Evolutionary conservation across 2,329 filamentous ascomycete genomes (phyloP).

Genomic region (Aspergillaceae sp.): DNA sequence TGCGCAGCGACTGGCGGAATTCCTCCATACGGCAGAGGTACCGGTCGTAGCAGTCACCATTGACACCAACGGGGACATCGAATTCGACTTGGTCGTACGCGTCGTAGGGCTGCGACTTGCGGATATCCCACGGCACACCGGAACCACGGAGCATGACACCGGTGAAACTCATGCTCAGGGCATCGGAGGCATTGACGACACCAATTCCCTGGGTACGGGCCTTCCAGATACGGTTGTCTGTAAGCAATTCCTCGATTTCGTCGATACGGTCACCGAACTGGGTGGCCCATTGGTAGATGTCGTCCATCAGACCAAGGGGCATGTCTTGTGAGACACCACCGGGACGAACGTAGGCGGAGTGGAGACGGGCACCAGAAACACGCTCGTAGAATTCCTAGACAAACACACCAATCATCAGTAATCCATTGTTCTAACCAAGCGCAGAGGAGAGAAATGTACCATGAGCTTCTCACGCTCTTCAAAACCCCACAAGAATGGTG

Average conservation of each 20-base stretch:
- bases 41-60: slow-evolving; percentile 98
- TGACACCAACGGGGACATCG: slow-evolving; percentile 89
- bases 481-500: slow-evolving; percentile 98
- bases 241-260: slow-evolving; percentile 96
- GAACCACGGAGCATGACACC: slow-evolving; percentile 98
- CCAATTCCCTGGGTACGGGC: slow-evolving; percentile 84
- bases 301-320: slow-evolving; percentile 85
- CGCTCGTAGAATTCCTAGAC: slow-evolving; percentile 96
- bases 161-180: slow-evolving; percentile 93
- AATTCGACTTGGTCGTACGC: slow-evolving; percentile 98
- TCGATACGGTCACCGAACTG: slow-evolving; percentile 98
- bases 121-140: slow-evolving; percentile 90
- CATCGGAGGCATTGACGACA: slow-evolving; percentile 82
- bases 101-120: slow-evolving; percentile 95
- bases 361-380: slow-evolving; percentile 93
- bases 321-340: slow-evolving; percentile 96
- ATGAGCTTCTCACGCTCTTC: slow-evolving; percentile 99
- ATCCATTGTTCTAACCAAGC: background rate
- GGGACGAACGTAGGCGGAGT: slow-evolving; percentile 92
- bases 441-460: slow-evolving; percentile 47
- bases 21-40: slow-evolving; percentile 99
- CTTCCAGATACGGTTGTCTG: slow-evolving; percentile 99
- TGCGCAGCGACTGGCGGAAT: slow-evolving; percentile 94
- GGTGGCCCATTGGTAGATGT: slow-evolving; percentile 99
- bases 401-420: slow-evolving; percentile 10